Conservation (phyloP, 306 rosid genomes). For the Sicyos baderoa region DNA sequence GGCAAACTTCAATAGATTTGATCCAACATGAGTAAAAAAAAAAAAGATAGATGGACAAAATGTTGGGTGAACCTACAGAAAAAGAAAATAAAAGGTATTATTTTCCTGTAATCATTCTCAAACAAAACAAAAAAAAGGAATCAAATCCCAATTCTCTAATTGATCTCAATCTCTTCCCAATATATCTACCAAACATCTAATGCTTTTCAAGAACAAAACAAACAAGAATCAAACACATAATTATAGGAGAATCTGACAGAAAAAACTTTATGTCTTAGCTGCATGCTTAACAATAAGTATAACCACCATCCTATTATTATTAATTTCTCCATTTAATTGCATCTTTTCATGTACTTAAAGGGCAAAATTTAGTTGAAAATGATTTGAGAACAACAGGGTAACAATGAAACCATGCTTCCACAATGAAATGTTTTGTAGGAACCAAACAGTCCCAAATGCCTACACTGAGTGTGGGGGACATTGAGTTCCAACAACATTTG, state of each 20-base stretch:
- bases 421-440: conserved; percentile 7
- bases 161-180: conserved; percentile 5
- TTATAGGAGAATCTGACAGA: conserved; percentile 18
- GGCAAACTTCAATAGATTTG: background rate
- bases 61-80: background rate
- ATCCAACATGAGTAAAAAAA: background rate
- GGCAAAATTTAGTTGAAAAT: background rate
- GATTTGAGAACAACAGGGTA: conserved; percentile 14
- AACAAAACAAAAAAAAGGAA: background rate
- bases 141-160: conserved; percentile 4
- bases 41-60: background rate
- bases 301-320: background rate
- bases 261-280: background rate
- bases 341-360: background rate
- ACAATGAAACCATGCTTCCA: conserved; percentile 13
- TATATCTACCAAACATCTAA: conserved; percentile 5
- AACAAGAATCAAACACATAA: conserved; percentile 13
- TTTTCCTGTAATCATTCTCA: background rate
- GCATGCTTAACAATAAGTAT: conserved; percentile 8
- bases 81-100: background rate
- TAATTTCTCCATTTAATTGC: background rate
- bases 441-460: conserved; percentile 9
- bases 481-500: background rate
- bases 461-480: background rate
- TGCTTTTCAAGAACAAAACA: background rate